A percentile compares a stretch with the other conserved stretches of the same genome.
These are phyloP conservation scores for Aureobasidium mangrovei DNA, from an alignment of 2,329 filamentous ascomycete species.

Conservation along the genomic window DNA sequence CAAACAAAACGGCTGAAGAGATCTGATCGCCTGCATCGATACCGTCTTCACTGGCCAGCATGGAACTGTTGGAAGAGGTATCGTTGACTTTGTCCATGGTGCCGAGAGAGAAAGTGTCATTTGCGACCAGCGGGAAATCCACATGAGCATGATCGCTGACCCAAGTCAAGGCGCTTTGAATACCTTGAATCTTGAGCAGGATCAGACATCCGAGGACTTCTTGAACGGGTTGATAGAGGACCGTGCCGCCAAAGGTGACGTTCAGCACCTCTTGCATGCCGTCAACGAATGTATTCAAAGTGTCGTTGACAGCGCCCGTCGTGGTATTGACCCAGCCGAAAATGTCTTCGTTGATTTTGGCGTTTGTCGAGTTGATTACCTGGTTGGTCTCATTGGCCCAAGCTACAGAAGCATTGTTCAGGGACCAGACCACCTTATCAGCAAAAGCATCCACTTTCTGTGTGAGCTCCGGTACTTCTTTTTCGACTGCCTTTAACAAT, in stretches of 20 bases:
- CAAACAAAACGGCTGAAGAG: slow-evolving; percentile 61
- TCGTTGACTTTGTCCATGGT: slow-evolving; percentile 49
- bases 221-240: slow-evolving; percentile 68
- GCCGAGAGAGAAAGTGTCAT: slow-evolving; percentile 76
- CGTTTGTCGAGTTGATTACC: slow-evolving; percentile 55
- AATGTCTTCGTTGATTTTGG: slow-evolving; percentile 73
- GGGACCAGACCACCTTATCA: slow-evolving; percentile 59
- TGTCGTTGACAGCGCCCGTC: slow-evolving; percentile 74
- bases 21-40: slow-evolving; percentile 72
- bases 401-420: slow-evolving; percentile 62
- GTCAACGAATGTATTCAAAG: slow-evolving; percentile 71
- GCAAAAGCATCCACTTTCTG: slow-evolving; percentile 70
- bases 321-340: slow-evolving; percentile 81
- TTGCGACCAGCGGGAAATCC: slow-evolving; percentile 65
- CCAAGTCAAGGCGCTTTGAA: slow-evolving; percentile 90
- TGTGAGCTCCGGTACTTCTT: slow-evolving; percentile 66
- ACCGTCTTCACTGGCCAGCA: slow-evolving; percentile 64
- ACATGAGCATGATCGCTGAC: slow-evolving; percentile 80
- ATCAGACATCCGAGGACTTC: slow-evolving; percentile 82
- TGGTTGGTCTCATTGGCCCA: slow-evolving; percentile 73
- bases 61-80: slow-evolving; percentile 49
- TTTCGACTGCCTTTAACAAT: slow-evolving; percentile 63
- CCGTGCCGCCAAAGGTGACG: slow-evolving; percentile 69
- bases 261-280: slow-evolving; percentile 68
- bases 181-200: slow-evolving; percentile 70